Evolutionary conservation across 2,329 filamentous ascomycete species (phyloP).

Genomic region (Mollisia scopiformis): DNA sequence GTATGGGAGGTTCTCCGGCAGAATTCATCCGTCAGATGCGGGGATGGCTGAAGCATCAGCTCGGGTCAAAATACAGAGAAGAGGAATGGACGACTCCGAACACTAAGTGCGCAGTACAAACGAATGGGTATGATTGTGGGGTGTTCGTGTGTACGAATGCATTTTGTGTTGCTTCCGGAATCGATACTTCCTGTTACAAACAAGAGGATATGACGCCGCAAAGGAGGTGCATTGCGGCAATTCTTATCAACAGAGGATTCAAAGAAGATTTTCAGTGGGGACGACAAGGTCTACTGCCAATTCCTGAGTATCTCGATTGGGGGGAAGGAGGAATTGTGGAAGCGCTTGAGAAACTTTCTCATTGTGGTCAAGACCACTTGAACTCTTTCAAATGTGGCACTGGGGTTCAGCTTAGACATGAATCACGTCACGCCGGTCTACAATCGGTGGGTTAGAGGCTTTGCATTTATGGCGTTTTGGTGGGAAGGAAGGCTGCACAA

Average conservation of each 20-base stretch:
- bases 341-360: no score
- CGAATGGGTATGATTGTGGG: slow-evolving; percentile 76
- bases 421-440: no score
- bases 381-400: no score
- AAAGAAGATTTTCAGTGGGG: slow-evolving; percentile 54
- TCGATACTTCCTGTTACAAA: slow-evolving; percentile 47
- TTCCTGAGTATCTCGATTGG: no score
- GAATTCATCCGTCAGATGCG: slow-evolving; percentile 47
- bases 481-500: slow-evolving; percentile 17
- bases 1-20: slow-evolving; percentile 49
- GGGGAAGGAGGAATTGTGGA: no score
- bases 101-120: slow-evolving; percentile 58
- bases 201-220: slow-evolving; percentile 60
- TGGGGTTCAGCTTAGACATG: no score
- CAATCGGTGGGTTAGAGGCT: slow-evolving; percentile 2
- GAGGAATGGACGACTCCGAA: slow-evolving; percentile 62
- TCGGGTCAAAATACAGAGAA: slow-evolving; percentile 56
- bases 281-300: slow-evolving; percentile 19
- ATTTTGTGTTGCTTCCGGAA: slow-evolving; percentile 54
- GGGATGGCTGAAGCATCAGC: slow-evolving; percentile 59
- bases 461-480: slow-evolving; percentile 21
- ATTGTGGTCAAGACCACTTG: no score
- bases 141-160: slow-evolving; percentile 76
- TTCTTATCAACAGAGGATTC: slow-evolving; percentile 70
- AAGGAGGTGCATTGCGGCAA: slow-evolving; percentile 63